phyloP scores from a whole-genome alignment of 225 moss, liverwort and hornwort species.

The Physcomitrellopsis africana region DNA sequence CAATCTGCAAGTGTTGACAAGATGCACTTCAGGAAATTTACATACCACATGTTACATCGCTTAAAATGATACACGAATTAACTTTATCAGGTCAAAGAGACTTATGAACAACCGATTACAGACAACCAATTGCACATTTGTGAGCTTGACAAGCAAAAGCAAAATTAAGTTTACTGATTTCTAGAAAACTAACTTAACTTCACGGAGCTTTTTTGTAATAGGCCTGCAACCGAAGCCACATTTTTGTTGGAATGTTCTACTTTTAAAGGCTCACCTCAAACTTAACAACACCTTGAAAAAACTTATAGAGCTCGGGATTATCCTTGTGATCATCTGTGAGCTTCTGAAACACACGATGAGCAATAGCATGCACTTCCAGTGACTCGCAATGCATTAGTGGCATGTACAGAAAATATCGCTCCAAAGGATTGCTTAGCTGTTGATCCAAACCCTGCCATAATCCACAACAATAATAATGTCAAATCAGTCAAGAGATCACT shows the following conservation, averaged over 20 bases:
- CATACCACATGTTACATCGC: not conserved
- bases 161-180: not conserved
- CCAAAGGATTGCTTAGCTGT: conserved; percentile 51
- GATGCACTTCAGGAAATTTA: not conserved
- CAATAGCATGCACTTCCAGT: conserved; percentile 54
- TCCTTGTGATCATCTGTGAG: conserved; percentile 45
- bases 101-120: not conserved
- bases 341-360: conserved; percentile 45
- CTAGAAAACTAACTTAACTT: not conserved
- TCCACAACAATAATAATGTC: not conserved
- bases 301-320: conserved; percentile 42
- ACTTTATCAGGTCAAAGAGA: not conserved
- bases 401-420: conserved; percentile 65
- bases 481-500: not conserved
- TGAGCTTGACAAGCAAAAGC: not conserved
- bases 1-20: conserved; percentile 45
- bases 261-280: conserved; percentile 51
- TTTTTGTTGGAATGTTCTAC: not conserved
- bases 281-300: conserved; percentile 5
- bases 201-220: not conserved
- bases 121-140: not conserved
- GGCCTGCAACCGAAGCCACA: too few relatives aligned
- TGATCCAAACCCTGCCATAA: conserved; percentile 65
- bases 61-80: not conserved
- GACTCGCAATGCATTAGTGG: conserved; percentile 78